Evolutionary conservation across 2,329 filamentous ascomycete genomes (phyloP), one percentile per base, ranked within the genome.

Genomic region (Gnomoniopsis sp.): DNA sequence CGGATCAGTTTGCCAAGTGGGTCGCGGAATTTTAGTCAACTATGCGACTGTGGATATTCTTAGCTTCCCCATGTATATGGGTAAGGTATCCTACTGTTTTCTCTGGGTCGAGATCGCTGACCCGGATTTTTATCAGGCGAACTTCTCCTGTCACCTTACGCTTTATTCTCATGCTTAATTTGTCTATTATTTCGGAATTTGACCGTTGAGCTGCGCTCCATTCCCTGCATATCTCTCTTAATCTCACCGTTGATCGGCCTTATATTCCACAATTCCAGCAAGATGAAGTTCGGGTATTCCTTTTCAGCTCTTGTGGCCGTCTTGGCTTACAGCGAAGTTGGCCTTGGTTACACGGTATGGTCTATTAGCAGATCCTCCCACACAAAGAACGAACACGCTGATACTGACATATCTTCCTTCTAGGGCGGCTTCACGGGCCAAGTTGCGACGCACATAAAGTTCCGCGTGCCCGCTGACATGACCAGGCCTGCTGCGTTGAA

Each of bases 341-440:
- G 54, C 41, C 58, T 60, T 22, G 49, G 41, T n/a, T 60, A 57
- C 54, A 57, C 58, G 46, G 58, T 60, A 60, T 15, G 49, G 30
- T 14, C n/a, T 38, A 44, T 14, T 21, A 10, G 36, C 22, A 8
- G 22, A 17, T 21, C 23, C 15, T n/a, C n/a, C 11, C 7, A 2
- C 22, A 21, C 3, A 7, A 19, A 12, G n/a, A 12, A 11, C 23
- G 8, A 7, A 22, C 36, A 34, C 26, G 3, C 43, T 22, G 21
- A 7, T 34, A 36, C 53, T 55, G 53, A 55, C 44, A 26, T 49
- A 10, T 26, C 41, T 55, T 38, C 30, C 36, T 19, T 36, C 3
- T 36, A 60, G 58, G 58, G 58, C 36, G 58, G 58, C n/a, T 48
- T 36, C 34, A 49, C 54, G 22, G 54, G 49, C 14, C 58, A 53